Conservation (phyloP, 805 yeast species). For the Yarrowia sp. region DNA sequence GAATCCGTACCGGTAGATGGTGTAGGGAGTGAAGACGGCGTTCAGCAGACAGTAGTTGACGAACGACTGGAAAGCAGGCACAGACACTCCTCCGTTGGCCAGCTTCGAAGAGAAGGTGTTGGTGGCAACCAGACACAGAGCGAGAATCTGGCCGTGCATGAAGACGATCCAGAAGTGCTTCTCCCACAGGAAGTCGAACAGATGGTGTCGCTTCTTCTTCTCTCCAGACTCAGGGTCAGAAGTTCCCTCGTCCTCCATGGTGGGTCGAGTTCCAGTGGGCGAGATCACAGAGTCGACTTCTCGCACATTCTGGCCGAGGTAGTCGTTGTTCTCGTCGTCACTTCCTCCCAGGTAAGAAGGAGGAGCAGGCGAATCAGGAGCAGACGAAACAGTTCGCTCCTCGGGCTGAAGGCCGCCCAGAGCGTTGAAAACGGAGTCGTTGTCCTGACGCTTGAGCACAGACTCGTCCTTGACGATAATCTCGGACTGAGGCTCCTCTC, state of each 20-base stretch:
- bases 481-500: neutral
- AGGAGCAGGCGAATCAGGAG: neutral
- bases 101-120: constrained; percentile 46
- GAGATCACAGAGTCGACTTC: constrained; percentile 2
- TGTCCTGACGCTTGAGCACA: neutral
- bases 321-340: neutral
- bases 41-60: constrained; percentile 44
- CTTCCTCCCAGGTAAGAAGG: neutral
- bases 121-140: constrained; percentile 44
- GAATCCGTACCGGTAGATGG: constrained; percentile 43
- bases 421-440: neutral
- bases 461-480: neutral
- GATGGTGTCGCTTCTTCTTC: neutral
- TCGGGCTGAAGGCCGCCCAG: neutral
- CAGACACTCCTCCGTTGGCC: constrained; percentile 41
- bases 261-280: neutral
- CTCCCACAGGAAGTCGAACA: constrained; percentile 10
- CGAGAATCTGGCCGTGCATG: constrained; percentile 44
- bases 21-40: constrained; percentile 43
- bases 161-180: constrained; percentile 44
- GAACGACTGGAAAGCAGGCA: constrained; percentile 48
- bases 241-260: neutral
- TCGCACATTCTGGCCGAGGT: neutral
- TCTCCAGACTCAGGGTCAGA: neutral
- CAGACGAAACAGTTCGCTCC: neutral